Conservation (phyloP, 2,329 filamentous ascomycete species). For the Ceratocystis cacaofunesta region DNA sequence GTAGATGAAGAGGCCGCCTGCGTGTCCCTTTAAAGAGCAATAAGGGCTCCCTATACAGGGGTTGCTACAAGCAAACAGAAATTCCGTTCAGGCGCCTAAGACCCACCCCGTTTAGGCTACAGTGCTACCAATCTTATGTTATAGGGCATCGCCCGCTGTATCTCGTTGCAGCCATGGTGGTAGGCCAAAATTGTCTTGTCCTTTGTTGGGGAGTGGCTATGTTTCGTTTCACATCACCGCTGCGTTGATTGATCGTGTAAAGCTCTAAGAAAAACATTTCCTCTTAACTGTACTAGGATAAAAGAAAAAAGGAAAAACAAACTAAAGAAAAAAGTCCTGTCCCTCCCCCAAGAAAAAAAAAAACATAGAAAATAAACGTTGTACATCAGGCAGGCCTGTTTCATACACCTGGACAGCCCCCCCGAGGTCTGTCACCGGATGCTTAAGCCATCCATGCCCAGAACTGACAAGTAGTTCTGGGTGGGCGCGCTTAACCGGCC, state of each 20-base stretch:
- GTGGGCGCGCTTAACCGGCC: background rate
- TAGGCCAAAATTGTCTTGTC: background rate
- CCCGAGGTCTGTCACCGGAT: background rate
- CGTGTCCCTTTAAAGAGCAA: background rate
- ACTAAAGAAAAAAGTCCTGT: background rate
- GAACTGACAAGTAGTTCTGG: background rate
- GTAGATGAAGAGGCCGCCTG: background rate
- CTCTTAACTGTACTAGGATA: background rate
- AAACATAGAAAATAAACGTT: background rate
- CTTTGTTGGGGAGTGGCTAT: background rate
- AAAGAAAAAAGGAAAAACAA: slow-evolving; percentile 7
- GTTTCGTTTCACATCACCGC: background rate
- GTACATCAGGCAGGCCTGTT: background rate
- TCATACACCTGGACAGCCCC: background rate
- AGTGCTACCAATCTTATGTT: background rate
- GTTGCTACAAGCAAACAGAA: background rate
- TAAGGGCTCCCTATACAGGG: background rate
- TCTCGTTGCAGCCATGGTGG: background rate
- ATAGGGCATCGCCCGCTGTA: background rate
- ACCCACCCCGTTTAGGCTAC: background rate
- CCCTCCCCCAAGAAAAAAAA: slow-evolving; percentile 1
- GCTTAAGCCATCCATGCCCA: background rate
- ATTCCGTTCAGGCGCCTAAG: background rate
- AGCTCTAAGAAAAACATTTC: background rate
- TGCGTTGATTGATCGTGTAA: background rate